Percentiles rank a stretch among this genome's conserved stretches.
These are phyloP conservation scores for Pseudisothecium myosuroides DNA, from an alignment of 225 moss, liverwort and hornwort genomes.

Conservation along the genomic window DNA sequence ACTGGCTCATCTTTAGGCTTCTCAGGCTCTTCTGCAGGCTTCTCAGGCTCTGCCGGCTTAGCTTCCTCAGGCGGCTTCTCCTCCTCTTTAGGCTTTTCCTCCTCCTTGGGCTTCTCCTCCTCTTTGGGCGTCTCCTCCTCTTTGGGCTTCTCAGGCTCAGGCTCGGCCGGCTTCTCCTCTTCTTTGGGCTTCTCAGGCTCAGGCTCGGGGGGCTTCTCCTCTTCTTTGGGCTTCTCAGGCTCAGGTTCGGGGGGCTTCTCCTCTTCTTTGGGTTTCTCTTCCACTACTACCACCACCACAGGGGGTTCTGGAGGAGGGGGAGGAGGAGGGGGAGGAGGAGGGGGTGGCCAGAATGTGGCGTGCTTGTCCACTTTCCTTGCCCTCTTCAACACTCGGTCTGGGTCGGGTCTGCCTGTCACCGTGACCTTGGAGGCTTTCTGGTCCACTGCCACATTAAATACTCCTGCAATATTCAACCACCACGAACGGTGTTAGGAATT, in stretches of 20 bases:
- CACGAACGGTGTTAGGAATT: not conserved
- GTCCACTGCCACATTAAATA: conserved; percentile 23
- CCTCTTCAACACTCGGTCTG: conserved; percentile 15
- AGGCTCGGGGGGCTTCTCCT: not conserved
- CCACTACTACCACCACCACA: not conserved
- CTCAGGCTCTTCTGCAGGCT: conserved; percentile 2
- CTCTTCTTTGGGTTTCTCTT: not conserved
- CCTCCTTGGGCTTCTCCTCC: not conserved
- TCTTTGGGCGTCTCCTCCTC: not conserved
- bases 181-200: not conserved
- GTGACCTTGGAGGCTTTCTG: conserved; percentile 26
- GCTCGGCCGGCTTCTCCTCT: not conserved
- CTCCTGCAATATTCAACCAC: conserved; percentile 1
- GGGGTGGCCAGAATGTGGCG: conserved; percentile 24
- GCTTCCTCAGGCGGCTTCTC: not conserved
- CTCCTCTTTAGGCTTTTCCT: not conserved
- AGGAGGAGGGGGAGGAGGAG: conserved; percentile 5
- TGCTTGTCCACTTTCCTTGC: conserved; percentile 38
- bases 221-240: not conserved
- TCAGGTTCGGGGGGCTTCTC: not conserved
- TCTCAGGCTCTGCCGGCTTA: not conserved
- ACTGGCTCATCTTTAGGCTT: conserved; percentile 8
- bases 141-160: not conserved
- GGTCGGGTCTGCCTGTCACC: conserved; percentile 32
- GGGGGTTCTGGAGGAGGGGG: not conserved